Percentiles rank a stretch among this genome's conserved stretches.
Conservation (phyloP, 1,284 basidiomycete species). For the Prillingera fragicola region DNA sequence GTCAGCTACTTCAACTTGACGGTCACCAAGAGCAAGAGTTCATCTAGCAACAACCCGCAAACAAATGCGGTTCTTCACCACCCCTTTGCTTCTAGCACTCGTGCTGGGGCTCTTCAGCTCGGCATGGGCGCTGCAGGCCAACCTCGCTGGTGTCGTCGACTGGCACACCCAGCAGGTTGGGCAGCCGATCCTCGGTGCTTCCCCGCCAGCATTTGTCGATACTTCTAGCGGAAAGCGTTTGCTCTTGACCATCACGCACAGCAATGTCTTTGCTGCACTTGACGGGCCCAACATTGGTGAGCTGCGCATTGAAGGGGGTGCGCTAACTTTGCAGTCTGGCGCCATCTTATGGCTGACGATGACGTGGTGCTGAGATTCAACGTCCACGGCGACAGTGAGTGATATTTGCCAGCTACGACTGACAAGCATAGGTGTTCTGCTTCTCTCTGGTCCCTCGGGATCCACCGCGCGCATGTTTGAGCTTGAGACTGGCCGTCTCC, state of each 20-base stretch:
- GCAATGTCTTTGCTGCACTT: slow-evolving; percentile 73
- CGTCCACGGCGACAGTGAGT: slow-evolving; percentile 57
- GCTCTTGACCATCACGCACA: slow-evolving; percentile 60
- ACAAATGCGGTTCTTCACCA: no score
- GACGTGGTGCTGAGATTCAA: slow-evolving; percentile 69
- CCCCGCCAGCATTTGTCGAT: slow-evolving; percentile 42
- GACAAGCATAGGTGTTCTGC: slow-evolving; percentile 59
- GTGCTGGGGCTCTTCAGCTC: slow-evolving; percentile 9
- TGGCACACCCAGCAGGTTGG: slow-evolving; percentile 76
- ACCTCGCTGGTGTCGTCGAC: slow-evolving; percentile 68
- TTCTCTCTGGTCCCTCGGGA: slow-evolving; percentile 70
- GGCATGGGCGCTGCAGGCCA: slow-evolving; percentile 35
- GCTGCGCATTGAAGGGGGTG: not conserved
- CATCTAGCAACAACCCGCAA: no score
- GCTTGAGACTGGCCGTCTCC: slow-evolving; percentile 59
- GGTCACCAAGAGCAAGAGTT: no score
- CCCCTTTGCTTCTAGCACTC: no score
- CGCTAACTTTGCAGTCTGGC: slow-evolving; percentile 62
- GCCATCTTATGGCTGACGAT: slow-evolving; percentile 62
- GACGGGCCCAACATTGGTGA: slow-evolving; percentile 52
- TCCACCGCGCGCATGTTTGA: slow-evolving; percentile 68
- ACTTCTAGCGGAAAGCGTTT: slow-evolving; percentile 8
- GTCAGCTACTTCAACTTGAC: no score
- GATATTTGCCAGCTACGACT: no score
- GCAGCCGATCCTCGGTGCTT: slow-evolving; percentile 53